Evolutionary conservation across 1,139 yeast genomes (phyloP).

Genomic region (Pichia terricola): DNA sequence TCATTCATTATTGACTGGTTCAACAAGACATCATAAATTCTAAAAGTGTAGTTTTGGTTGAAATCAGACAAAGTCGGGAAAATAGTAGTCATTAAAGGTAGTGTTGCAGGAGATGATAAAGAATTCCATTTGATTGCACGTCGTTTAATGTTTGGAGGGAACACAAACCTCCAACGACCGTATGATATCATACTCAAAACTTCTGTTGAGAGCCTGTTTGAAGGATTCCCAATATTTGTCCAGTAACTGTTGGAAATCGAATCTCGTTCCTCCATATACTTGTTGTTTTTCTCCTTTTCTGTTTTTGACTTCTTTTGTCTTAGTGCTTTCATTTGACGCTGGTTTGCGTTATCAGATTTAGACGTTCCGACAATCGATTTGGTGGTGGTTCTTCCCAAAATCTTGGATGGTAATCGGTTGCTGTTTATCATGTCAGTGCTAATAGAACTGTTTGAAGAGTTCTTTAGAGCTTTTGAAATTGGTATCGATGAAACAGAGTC

Average conservation of each 20-base stretch:
- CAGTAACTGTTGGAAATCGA: conserved; percentile 34
- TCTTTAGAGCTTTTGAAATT: not conserved
- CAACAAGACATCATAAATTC: conserved; percentile 53
- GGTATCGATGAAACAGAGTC: no score
- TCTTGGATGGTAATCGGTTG: not conserved
- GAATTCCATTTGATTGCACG: conserved; percentile 85
- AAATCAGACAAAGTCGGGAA: conserved; percentile 68
- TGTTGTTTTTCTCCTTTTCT: not conserved
- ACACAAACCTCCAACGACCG: conserved; percentile 83
- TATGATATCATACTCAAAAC: conserved; percentile 35
- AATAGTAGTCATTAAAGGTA: conserved; percentile 70
- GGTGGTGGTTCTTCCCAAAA: not conserved
- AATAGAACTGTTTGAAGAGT: not conserved
- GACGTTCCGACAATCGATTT: no score
- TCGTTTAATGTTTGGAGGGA: conserved; percentile 59
- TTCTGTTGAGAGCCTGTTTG: conserved; percentile 38
- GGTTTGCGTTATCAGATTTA: no score
- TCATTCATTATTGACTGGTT: conserved; percentile 45
- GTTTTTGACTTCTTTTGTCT: not conserved
- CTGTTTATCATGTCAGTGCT: not conserved
- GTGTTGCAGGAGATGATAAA: conserved; percentile 82
- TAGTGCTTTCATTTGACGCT: not conserved
- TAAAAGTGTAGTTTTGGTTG: conserved; percentile 46
- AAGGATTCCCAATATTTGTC: conserved; percentile 64
- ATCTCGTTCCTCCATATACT: not conserved